Evolutionary conservation across 2,329 filamentous ascomycete species (phyloP), one percentile per base, ranked within the genome.

Genomic region (Aureobasidium lini): DNA sequence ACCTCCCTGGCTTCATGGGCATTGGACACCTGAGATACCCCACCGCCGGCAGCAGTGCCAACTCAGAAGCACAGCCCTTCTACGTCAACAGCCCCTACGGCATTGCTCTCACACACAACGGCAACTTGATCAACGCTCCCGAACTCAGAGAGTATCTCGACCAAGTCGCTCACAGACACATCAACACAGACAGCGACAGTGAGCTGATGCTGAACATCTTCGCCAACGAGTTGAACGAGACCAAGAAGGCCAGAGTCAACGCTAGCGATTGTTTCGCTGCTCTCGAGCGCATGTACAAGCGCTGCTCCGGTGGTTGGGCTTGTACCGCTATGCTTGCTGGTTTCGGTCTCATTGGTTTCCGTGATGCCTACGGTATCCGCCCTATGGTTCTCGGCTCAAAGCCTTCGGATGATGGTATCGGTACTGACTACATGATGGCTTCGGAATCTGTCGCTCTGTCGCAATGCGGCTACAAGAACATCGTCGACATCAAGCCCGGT

Each of bases 121-220:
- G 92, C 62, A 96, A 96, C 74, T 79, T 96, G 48, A 89, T 95
- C 77, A 90, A 95, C 69, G 84, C 86, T 5, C 79, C 80, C 1
- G 84, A 88, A 56, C 78, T 95, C 49, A 84, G 83, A 71, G 75
- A 79, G 62, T 89, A 85, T 69, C 79, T 95, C 50, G 90, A 95
- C 68, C 77, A 85, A 64, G 87, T 89, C 64, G 89, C 88, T 7
- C 89, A 89, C 70, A 83, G 90, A 65, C 90, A 95, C 72, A 88
- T 94, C 78, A 96, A 95, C 75, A 92, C 90, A 31, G 90, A 95
- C 68, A 91, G 87, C 60, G 90, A 95, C 75, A 90, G 86, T 66
- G 91, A 95, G 76, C 76, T 93, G 62, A 89, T 94, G 79, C 80
- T 96, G 62, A 96, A 96, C 8, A 82, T 95, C 65, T 95, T 93